phyloP scores from a whole-genome alignment of 1,284 basidiomycete species.

The Rhodotorula sp. region DNA sequence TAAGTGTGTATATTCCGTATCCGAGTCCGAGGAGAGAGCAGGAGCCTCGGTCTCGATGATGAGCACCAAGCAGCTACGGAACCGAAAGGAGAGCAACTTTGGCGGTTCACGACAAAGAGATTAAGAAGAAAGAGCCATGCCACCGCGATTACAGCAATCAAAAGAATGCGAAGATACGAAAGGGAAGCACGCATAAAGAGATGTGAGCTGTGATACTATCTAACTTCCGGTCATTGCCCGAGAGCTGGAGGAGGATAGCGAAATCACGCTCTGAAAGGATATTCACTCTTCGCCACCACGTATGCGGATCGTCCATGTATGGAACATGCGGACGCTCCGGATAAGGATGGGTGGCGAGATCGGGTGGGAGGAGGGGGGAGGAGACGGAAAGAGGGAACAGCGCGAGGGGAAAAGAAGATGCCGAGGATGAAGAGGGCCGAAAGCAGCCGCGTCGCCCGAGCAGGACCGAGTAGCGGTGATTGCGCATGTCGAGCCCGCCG shows the following conservation, averaged over 20 bases:
- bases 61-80: too few species aligned
- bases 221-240: constrained; percentile 6
- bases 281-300: constrained; percentile 6
- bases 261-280: not conserved
- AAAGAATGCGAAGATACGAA: not conserved
- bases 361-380: too few species aligned
- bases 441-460: not conserved
- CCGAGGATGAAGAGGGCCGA: not conserved
- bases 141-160: not conserved
- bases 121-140: too few species aligned
- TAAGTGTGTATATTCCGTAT: too few species aligned
- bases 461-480: not conserved
- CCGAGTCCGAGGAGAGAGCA: too few species aligned
- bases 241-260: constrained; percentile 9
- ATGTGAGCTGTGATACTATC: constrained; percentile 3
- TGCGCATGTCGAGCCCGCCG: too few species aligned
- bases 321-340: not conserved
- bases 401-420: too few species aligned
- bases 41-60: too few species aligned
- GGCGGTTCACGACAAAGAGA: too few species aligned
- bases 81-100: too few species aligned
- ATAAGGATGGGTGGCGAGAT: not conserved
- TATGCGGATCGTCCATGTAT: not conserved
- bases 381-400: not conserved
- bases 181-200: not conserved